Evolutionary conservation across 192 early-diverging fungal genomes (phyloP).

Genomic region (Podila horticola): DNA sequence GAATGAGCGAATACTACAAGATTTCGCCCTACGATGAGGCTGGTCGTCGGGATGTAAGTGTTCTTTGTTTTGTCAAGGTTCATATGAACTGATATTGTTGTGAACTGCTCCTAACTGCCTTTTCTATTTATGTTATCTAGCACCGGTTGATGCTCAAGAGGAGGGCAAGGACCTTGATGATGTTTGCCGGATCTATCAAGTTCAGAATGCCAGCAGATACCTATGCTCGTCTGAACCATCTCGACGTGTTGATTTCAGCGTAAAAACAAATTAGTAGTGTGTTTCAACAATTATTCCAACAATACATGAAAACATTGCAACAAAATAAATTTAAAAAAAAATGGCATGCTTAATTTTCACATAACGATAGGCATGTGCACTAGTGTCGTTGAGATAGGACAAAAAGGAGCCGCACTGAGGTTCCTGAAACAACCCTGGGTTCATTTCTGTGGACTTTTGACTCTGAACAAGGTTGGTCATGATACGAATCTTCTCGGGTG

Average conservation of each 20-base stretch:
- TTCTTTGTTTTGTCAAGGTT: background rate
- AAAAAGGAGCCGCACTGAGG: too few relatives aligned
- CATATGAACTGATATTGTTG: background rate
- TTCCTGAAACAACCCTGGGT: too few relatives aligned
- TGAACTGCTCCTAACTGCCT: conserved; percentile 43
- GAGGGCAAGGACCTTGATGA: conserved; percentile 74
- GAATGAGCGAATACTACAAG: conserved; percentile 67
- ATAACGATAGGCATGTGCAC: too few relatives aligned
- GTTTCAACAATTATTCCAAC: background rate
- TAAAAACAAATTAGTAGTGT: conserved; percentile 59
- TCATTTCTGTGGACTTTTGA: background rate
- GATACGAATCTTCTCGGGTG: background rate
- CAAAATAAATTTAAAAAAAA: background rate
- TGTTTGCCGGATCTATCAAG: conserved; percentile 88
- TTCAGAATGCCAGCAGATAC: conserved; percentile 88
- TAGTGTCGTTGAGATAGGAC: too few relatives aligned
- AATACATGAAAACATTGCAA: background rate
- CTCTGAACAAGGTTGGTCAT: background rate
- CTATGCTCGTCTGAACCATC: conserved; percentile 79
- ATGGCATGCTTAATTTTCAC: too few relatives aligned
- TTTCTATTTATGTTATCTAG: conserved; percentile 16
- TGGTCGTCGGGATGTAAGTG: conserved; percentile 45
- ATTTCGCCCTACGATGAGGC: conserved; percentile 59
- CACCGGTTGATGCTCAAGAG: conserved; percentile 64
- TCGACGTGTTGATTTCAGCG: conserved; percentile 45